A percentile compares a stretch with the other conserved stretches of the same genome.
Conservation (phyloP, 345 rosid genomes). For the Arabis alpina region DNA sequence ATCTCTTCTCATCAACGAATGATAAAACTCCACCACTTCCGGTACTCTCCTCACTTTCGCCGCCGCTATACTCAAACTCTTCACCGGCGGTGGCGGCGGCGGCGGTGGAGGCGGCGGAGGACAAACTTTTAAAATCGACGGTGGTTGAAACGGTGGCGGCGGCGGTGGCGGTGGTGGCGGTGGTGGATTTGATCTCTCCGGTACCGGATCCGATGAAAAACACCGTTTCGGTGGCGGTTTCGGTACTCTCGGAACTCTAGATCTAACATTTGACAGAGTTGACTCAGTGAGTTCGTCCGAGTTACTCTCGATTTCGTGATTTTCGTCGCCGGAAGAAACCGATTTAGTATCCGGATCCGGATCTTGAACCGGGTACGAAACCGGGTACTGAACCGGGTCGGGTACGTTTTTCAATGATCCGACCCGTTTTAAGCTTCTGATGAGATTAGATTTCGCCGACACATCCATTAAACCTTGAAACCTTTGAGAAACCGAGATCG, state of each 20-base stretch:
- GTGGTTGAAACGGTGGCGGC: constrained; percentile 29
- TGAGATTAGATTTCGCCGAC: constrained; percentile 56
- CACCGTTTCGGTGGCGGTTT: constrained; percentile 85
- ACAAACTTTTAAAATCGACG: constrained; percentile 26
- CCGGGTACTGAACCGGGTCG: constrained; percentile 32
- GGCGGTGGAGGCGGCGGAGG: constrained; percentile 82
- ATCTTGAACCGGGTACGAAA: constrained; percentile 20
- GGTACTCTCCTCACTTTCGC: constrained; percentile 89
- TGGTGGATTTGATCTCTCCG: constrained; percentile 41
- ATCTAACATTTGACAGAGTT: constrained; percentile 58
- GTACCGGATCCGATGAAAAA: constrained; percentile 38
- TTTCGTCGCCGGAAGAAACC: constrained; percentile 36
- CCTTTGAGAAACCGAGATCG: constrained; percentile 67
- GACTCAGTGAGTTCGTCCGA: constrained; percentile 74
- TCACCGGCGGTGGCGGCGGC: constrained; percentile 40
- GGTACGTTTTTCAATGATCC: constrained; percentile 38
- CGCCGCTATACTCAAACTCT: constrained; percentile 46
- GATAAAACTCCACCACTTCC: constrained; percentile 97
- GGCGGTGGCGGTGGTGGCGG: constrained; percentile 51
- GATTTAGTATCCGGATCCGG: neutral
- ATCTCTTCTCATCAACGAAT: constrained; percentile 91
- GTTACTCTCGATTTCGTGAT: constrained; percentile 45
- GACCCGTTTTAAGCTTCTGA: constrained; percentile 54
- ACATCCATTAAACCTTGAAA: constrained; percentile 69
- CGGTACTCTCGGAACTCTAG: constrained; percentile 82